These are phyloP conservation scores for Trichoderma sp. DNA, from an alignment of 2,329 filamentous ascomycete genomes.

Conservation along the genomic window DNA sequence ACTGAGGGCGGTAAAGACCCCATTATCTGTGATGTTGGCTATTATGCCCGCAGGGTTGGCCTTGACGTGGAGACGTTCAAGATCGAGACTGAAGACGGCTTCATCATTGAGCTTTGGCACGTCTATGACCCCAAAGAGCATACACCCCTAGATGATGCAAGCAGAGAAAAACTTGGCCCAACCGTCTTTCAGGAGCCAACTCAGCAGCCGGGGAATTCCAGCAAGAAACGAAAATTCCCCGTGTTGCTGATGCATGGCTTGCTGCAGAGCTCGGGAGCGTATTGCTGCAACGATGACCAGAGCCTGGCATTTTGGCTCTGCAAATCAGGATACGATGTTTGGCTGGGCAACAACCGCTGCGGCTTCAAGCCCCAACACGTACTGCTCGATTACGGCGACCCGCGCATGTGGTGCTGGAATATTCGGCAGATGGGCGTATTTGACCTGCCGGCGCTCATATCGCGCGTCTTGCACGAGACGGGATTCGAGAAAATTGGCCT, in stretches of 20 bases:
- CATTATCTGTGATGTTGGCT: slow-evolving; percentile 74
- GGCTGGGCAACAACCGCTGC: slow-evolving; percentile 92
- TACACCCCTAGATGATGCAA: slow-evolving; percentile 51
- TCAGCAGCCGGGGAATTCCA: slow-evolving; percentile 40
- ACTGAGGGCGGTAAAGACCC: slow-evolving; percentile 80
- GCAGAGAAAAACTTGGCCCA: slow-evolving; percentile 55
- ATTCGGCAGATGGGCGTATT: slow-evolving; percentile 91
- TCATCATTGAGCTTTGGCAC: slow-evolving; percentile 87
- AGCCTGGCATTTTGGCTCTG: slow-evolving; percentile 89
- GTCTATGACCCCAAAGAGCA: slow-evolving; percentile 82
- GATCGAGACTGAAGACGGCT: slow-evolving; percentile 92
- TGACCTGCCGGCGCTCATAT: slow-evolving; percentile 79
- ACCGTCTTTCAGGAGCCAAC: slow-evolving; percentile 56
- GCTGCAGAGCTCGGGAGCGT: slow-evolving; percentile 83
- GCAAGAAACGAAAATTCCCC: slow-evolving; percentile 67
- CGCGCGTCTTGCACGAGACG: slow-evolving; percentile 78
- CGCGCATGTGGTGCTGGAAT: slow-evolving; percentile 96
- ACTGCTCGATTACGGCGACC: slow-evolving; percentile 70
- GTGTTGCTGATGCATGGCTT: slow-evolving; percentile 86
- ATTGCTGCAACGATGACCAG: slow-evolving; percentile 86
- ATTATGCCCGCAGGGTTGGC: slow-evolving; percentile 86
- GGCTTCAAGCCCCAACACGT: slow-evolving; percentile 79
- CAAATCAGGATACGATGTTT: slow-evolving; percentile 91
- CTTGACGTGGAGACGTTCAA: slow-evolving; percentile 80
- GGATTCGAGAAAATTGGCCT: slow-evolving; percentile 81